phyloP scores from a whole-genome alignment of 2,329 filamentous ascomycete species.

The Pleomassaria siparia region DNA sequence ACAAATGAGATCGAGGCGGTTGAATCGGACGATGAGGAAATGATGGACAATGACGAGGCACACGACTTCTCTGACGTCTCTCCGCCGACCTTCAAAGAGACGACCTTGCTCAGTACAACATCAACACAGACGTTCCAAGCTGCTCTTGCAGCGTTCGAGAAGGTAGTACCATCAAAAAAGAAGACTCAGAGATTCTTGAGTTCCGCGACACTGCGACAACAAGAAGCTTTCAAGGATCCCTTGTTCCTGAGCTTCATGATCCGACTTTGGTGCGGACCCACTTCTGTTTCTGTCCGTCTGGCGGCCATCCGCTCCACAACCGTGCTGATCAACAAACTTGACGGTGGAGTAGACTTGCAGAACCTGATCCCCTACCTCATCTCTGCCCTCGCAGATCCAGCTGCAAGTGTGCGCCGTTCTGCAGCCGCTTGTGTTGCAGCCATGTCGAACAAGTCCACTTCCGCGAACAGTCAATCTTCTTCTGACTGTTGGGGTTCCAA shows the following conservation, averaged over 20 bases:
- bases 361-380: slow-evolving; percentile 80
- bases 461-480: slow-evolving; percentile 27
- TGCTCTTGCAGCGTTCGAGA: slow-evolving; percentile 29
- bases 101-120: slow-evolving; percentile 28
- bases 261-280: slow-evolving; percentile 71
- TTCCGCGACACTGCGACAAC: slow-evolving; percentile 56
- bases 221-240: slow-evolving; percentile 59
- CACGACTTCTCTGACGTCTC: slow-evolving; percentile 16
- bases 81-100: slow-evolving; percentile 27
- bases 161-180: slow-evolving; percentile 23
- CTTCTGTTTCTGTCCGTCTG: slow-evolving; percentile 67
- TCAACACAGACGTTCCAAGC: slow-evolving; percentile 31
- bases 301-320: slow-evolving; percentile 65
- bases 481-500: slow-evolving; percentile 42
- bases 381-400: slow-evolving; percentile 71
- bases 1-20: slow-evolving; percentile 10
- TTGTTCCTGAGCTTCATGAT: slow-evolving; percentile 77
- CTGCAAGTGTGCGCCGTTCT: slow-evolving; percentile 73
- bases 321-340: slow-evolving; percentile 27
- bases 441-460: slow-evolving; percentile 19
- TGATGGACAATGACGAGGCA: slow-evolving; percentile 53
- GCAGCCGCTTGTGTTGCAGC: slow-evolving; percentile 64
- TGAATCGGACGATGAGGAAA: slow-evolving; percentile 53
- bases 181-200: slow-evolving; percentile 51
- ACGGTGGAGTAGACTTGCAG: slow-evolving; percentile 67